These are phyloP conservation scores for Salvia rosmarinus DNA, from an alignment of 257 asterid species.

Conservation along the genomic window DNA sequence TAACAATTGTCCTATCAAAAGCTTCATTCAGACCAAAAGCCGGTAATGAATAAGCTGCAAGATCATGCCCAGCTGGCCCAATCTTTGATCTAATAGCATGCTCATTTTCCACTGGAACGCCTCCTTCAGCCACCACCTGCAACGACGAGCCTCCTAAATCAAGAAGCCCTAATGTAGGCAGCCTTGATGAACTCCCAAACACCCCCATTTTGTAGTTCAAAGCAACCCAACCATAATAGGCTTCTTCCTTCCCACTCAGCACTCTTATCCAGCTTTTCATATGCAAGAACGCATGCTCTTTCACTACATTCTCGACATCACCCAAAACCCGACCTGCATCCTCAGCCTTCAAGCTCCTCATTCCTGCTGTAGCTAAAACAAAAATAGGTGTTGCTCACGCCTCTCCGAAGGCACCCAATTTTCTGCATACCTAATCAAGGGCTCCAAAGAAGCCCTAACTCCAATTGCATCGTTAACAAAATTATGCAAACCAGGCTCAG, in stretches of 20 bases:
- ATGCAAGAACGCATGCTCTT: constrained; percentile 52
- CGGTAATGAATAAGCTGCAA: constrained; percentile 65
- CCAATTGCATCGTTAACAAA: constrained; percentile 57
- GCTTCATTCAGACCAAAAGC: constrained; percentile 86
- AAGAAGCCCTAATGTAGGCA: constrained; percentile 69
- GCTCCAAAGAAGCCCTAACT: constrained; percentile 60
- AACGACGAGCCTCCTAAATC: constrained; percentile 91
- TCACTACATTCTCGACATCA: constrained; percentile 53
- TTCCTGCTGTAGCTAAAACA: constrained; percentile 81
- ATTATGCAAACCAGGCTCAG: constrained; percentile 75
- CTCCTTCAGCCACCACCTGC: constrained; percentile 76
- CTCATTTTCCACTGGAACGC: constrained; percentile 36
- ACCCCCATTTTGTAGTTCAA: constrained; percentile 69
- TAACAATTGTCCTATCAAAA: constrained; percentile 61
- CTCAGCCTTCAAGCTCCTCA: constrained; percentile 61
- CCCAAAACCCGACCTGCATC: constrained; percentile 47
- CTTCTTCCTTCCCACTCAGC: constrained; percentile 85
- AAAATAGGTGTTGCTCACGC: constrained; percentile 58
- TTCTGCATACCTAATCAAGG: constrained; percentile 70
- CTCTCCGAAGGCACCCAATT: constrained; percentile 59
- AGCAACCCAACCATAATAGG: constrained; percentile 81
- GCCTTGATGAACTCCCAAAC: constrained; percentile 45
- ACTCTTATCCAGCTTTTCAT: constrained; percentile 69
- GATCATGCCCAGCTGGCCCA: constrained; percentile 49
- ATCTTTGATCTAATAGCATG: constrained; percentile 55